Evolutionary conservation across 139 green algal species (phyloP), one percentile per base, ranked within the genome.

Genomic region (Chlamydomonas schloesseri): DNA sequence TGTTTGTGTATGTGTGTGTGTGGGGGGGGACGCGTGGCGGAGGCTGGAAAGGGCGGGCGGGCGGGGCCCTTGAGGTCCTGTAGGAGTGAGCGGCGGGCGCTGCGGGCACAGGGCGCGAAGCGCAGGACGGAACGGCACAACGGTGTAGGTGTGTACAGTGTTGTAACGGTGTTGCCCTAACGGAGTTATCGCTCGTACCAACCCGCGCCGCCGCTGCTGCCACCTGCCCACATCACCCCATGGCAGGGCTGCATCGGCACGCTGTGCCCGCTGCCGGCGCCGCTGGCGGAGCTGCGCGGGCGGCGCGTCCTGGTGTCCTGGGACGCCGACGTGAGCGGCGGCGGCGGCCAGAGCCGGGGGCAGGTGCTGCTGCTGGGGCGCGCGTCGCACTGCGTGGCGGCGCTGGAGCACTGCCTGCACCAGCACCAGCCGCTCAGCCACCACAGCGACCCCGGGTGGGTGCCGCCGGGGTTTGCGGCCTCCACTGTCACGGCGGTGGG

Each of bases 361-460:
- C 79, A 85, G 82, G 87, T 92, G 76, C 76, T 94, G 83, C 81
- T 96, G 88, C 90, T 96, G 73, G 90, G 83, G 53, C 82, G 91
- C 33, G 79, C 90, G 20, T 84, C 88, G 73, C 84, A 92, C 83
- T 81, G 86, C 83, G 73, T 92, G 69, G 62, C 73, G 21, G 53
- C 71, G n/a, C 69, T 92, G 83, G 71, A 88, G 60, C 77, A 65
- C 58, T 58, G 50, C 21, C 79, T 85, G 36, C 62, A 60, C 9
- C 60, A 83, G 62, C 73, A 73, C 60, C 77, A 73, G 36, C 77
- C 77, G 33, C 77, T 83, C 36, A 37, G 65, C 28, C 34, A 21
- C 17, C 42, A 55, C 71, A 64, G 8, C 8, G 42, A 50, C 42
- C 42, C 42, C 42, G 42, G 42, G 42, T 50, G 42, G 6, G 42